Evolutionary conservation across 2,329 filamentous ascomycete species (phyloP), one percentile per base, ranked within the genome.

Genomic region (Diaporthe citri): DNA sequence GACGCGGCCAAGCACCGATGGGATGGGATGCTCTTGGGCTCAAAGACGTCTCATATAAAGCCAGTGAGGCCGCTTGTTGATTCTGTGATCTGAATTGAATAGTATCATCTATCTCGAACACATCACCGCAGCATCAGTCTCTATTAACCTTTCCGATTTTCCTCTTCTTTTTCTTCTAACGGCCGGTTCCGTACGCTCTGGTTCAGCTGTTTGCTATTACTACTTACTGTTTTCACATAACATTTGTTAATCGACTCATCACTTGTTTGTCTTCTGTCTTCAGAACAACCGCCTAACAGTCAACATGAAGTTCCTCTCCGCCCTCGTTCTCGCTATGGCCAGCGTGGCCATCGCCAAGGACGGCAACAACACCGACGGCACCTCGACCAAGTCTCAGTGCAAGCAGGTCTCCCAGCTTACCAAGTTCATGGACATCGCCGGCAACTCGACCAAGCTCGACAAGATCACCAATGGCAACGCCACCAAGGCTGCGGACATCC

Each of bases 371-470:
- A 62, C 59, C n/a, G 59, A 62, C 1, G 76, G 69, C 57, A 82
- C 77, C 76, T 82, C 79, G 71, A 80, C 79, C 69, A 80, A 80
- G 77, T 77, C 79, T 34, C 79, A 82, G 74, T 85, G 84, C 80
- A 79, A 78, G 64, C 75, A 81, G 64, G 80, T 85, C 66, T 69
- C 77, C 59, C 78, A 78, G 72, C 78, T 84, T 7, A 82, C 79
- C 75, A 60, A 78, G 52, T 56, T 82, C 46, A 77, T 83, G 72
- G 77, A 80, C 55, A 77, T 84, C 6, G 83, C 83, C 28, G 75
- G 77, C 78, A 85, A 86, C 79, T 75, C 79, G 9, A 85, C 84
- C 46, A 77, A 79, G 75, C 80, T 86, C 5, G 78, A 80, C 46
- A 69, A 79, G 66, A 75, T 80, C 60, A 81, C 82, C 62, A 76